These are phyloP conservation scores for Yamadazyma siamensis DNA, from an alignment of 1,139 yeast species.

Conservation along the genomic window DNA sequence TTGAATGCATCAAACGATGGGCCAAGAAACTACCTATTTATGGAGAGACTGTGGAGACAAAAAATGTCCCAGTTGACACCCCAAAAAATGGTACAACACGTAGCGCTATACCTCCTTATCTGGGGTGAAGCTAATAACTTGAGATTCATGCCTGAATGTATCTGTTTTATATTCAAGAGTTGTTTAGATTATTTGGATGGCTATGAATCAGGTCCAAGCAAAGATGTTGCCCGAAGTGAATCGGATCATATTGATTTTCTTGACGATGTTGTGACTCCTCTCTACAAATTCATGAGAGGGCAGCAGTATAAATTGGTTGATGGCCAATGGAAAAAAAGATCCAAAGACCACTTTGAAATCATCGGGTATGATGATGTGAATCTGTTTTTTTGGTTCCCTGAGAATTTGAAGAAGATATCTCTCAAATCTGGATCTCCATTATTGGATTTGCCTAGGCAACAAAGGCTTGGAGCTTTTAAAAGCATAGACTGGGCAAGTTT, in stretches of 20 bases:
- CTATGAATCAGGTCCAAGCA: not conserved
- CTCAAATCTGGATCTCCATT: constrained; percentile 41
- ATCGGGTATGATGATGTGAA: constrained; percentile 88
- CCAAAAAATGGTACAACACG: constrained; percentile 24
- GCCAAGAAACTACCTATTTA: constrained; percentile 14
- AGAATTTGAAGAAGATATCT: constrained; percentile 52
- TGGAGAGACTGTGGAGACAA: constrained; percentile 21
- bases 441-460: constrained; percentile 37
- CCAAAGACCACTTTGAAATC: constrained; percentile 63
- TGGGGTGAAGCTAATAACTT: constrained; percentile 47
- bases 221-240: no score
- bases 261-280: constrained; percentile 41
- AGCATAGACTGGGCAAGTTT: constrained; percentile 59
- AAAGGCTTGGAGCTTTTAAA: constrained; percentile 47
- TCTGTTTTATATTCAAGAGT: constrained; percentile 36
- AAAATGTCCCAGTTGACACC: constrained; percentile 17
- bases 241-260: constrained; percentile 22
- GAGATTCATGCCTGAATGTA: constrained; percentile 41
- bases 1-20: constrained; percentile 7
- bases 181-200: constrained; percentile 21
- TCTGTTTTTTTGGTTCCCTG: constrained; percentile 78
- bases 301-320: constrained; percentile 39
- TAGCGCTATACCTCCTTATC: constrained; percentile 32
- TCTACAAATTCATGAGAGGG: constrained; percentile 39
- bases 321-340: constrained; percentile 44